Evolutionary conservation across 1,284 basidiomycete species (phyloP), one percentile per base, ranked within the genome.

Genomic region (Ceratobasidium sp.): DNA sequence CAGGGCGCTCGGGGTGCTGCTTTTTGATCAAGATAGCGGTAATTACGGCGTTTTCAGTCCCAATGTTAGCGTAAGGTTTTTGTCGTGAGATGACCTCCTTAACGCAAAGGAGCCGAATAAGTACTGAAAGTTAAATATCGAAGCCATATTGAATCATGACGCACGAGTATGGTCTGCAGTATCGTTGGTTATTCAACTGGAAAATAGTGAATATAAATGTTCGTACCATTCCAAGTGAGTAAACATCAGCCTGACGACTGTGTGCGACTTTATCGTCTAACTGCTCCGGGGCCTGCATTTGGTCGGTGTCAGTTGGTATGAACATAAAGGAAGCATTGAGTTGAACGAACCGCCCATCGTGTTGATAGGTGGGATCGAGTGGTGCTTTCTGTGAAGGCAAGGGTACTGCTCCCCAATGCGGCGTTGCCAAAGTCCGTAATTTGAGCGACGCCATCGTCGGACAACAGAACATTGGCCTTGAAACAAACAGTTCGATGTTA

Each of bases 391-490:
- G 61, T 63, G 27, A 63, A 63, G 5, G 13, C 24, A 22, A 63
- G 27, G 19, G 22, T 14, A 41, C 43, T 48, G 16, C 46, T 46
- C 43, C 41, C 43, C 5, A 63, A 3, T 8, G 48, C 27, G 19
- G 61, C 46, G 43, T 48, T 49, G 7, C 69, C 69, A 39, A 73
- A 73, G 46, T 73, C 69, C 4, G 69, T 53, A 2, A 73, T 34
- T 34, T 62, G 46, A 1, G 59, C 69, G 16, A 29, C 24, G 16
- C 58, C 43, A 29, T 62, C 58, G 6, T 61, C 22, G 22, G 69
- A 73, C 24, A 73, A 27, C 13, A 73, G 27, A 41, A 73, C 46
- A 41, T 73, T 73, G 46, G 58, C 69, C 69, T 73, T 49, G 19
- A 22, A 22, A 9, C 39, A 1, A 19, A n/a, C n/a, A n/a, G n/a